Evolutionary conservation across 2,329 filamentous ascomycete species (phyloP), one percentile per base, ranked within the genome.

Genomic region (Trichoderma sp.): DNA sequence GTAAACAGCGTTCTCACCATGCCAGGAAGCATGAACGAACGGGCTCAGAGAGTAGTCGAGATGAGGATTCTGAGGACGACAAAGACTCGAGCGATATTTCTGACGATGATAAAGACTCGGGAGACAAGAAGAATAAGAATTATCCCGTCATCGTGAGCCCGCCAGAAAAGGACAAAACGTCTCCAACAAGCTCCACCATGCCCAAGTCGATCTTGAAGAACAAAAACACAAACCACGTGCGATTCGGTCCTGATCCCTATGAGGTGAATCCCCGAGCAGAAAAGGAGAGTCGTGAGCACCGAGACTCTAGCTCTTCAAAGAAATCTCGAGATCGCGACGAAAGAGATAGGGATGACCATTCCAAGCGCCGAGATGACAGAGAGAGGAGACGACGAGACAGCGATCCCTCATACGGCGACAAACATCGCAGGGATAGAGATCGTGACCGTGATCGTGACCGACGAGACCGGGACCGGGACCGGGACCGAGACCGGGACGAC

Each of bases 201-300:
- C 87, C 87, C 1, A 88, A 88, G 73, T 84, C 86, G 5, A 89
- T 89, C n/a, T 79, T 89, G 21, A 89, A 89, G 79, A 89, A 89
- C 75, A 84, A 83, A 73, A 87, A 87, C 70, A 83, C 84, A 58
- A 85, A 88, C 70, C 85, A 85, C 57, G 86, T 89, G 5, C 83
- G 83, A 4, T 87, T 87, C 70, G 83, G 85, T 47, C 81, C 82
- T 0, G 81, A 85, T 73, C 82, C 83, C 19, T 76, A 82, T 67
- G 81, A 87, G 75, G 75, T 87, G 53, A 75, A 73, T 53, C 70
- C 75, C 29, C 74, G 73, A 11, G 76, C 75, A 37, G 74, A 72
- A 58, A 77, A 79, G 5, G 77, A 79, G 5, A 78, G 80, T 19
- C 74, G 78, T 4, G 76, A 79, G 21, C 74, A 75, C 33, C 70